Evolutionary conservation across 73 alveolate species (phyloP).

Genomic region (Effrenium voratum): DNA sequence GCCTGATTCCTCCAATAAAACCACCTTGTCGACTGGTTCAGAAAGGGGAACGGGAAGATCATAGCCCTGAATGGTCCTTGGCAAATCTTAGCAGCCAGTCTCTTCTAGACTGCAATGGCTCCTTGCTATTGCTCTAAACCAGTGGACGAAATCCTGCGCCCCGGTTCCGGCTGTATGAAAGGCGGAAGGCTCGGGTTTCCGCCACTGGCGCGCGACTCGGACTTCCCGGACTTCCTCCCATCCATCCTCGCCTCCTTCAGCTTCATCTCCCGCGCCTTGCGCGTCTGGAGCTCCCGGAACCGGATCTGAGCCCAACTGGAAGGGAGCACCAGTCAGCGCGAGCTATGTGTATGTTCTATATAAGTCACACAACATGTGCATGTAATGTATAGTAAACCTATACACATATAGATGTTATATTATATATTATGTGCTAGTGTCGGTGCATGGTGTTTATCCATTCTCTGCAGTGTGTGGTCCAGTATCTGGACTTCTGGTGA

Average conservation of each 20-base stretch:
- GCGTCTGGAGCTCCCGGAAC: slow-evolving; percentile 26
- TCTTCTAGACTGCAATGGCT: background rate
- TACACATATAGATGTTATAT: no score
- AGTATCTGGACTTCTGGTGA: no score
- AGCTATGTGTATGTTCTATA: background rate
- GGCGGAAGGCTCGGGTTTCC: background rate
- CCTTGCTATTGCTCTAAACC: background rate
- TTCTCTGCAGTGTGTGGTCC: no score
- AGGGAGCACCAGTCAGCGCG: background rate
- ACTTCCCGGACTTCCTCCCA: background rate
- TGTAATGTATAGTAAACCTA: background rate
- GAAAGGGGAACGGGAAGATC: no score
- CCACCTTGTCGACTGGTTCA: no score
- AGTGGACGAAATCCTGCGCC: background rate
- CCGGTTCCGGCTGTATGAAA: background rate
- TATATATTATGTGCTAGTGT: no score
- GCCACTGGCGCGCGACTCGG: background rate
- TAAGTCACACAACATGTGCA: background rate
- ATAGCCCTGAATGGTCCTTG: background rate
- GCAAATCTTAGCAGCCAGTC: background rate
- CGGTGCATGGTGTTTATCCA: no score
- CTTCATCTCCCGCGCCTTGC: slow-evolving; percentile 42
- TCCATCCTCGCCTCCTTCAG: background rate
- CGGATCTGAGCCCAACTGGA: background rate
- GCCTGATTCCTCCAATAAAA: no score